A percentile compares a stretch with the other conserved stretches of the same genome.
phyloP scores from a whole-genome alignment of 306 rosid species.

The Adenanthera pavonina region DNA sequence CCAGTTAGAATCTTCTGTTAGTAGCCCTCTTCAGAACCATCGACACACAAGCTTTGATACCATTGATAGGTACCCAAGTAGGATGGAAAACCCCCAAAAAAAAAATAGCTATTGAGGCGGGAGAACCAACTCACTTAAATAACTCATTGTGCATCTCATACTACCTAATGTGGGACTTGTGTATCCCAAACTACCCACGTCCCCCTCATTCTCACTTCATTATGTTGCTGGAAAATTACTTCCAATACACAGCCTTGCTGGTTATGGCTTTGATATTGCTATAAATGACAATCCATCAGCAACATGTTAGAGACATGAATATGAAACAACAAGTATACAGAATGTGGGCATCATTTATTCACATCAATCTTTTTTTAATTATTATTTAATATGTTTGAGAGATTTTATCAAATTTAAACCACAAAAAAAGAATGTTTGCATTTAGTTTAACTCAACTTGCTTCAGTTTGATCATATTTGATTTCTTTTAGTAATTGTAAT shows the following conservation, averaged over 20 bases:
- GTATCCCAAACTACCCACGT: too few relatives aligned
- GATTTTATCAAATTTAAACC: background rate
- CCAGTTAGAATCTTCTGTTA: too few relatives aligned
- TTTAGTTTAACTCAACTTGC: background rate
- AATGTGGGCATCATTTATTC: background rate
- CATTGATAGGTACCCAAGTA: too few relatives aligned
- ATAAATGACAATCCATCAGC: background rate
- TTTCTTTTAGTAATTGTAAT: background rate
- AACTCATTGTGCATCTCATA: too few relatives aligned
- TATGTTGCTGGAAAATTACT: background rate
- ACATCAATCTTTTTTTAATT: background rate
- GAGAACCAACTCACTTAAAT: too few relatives aligned
- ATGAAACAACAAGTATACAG: background rate
- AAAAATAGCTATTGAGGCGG: too few relatives aligned
- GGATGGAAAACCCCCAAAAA: too few relatives aligned
- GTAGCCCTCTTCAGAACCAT: too few relatives aligned
- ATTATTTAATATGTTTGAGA: background rate
- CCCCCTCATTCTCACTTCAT: background rate
- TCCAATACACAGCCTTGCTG: background rate
- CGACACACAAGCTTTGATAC: too few relatives aligned
- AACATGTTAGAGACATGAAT: background rate
- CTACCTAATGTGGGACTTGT: too few relatives aligned
- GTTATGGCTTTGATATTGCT: slow-evolving; percentile 7
- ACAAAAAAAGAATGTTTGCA: background rate
- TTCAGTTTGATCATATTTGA: background rate